Percentiles rank a stretch among this genome's conserved stretches.
Evolutionary conservation across 2,329 filamentous ascomycete genomes (phyloP).

Genomic region (Clarireedia monteithiana): DNA sequence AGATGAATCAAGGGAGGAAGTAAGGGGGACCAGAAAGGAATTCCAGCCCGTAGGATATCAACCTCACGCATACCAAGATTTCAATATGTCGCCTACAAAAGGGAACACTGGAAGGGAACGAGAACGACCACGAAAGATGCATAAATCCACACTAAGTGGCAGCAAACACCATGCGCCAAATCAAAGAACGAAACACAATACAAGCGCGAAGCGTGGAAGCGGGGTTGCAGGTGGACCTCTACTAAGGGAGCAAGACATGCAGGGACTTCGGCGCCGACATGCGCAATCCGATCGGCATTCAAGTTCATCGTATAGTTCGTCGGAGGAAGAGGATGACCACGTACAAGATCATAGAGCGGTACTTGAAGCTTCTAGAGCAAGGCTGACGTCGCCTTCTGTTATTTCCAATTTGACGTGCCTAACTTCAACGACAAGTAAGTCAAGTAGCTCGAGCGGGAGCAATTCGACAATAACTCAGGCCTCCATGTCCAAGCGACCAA

Average conservation of each 20-base stretch:
- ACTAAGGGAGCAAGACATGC: slow-evolving; percentile 14
- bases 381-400: slow-evolving; percentile 28
- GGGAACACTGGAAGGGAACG: slow-evolving; percentile 21
- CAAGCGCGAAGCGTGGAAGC: slow-evolving; percentile 13
- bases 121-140: slow-evolving; percentile 16
- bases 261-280: slow-evolving; percentile 14
- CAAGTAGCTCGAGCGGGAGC: slow-evolving; percentile 35
- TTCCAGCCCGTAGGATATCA: slow-evolving; percentile 10
- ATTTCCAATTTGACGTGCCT: slow-evolving; percentile 28
- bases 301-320: slow-evolving; percentile 17
- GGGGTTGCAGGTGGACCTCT: background rate
- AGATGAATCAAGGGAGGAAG: slow-evolving; percentile 19
- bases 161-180: slow-evolving; percentile 16
- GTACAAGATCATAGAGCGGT: slow-evolving; percentile 20
- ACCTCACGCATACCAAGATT: slow-evolving; percentile 10
- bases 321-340: slow-evolving; percentile 18
- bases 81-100: slow-evolving; percentile 15
- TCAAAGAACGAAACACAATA: slow-evolving; percentile 16
- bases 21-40: slow-evolving; percentile 14
- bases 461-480: slow-evolving; percentile 34
- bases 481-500: slow-evolving; percentile 23
- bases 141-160: slow-evolving; percentile 14
- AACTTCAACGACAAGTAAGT: slow-evolving; percentile 29
- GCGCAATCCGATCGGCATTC: slow-evolving; percentile 15
- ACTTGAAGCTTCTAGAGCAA: slow-evolving; percentile 20